Conservation (phyloP, 805 yeast genomes). For the Myxozyma mucilagina region DNA sequence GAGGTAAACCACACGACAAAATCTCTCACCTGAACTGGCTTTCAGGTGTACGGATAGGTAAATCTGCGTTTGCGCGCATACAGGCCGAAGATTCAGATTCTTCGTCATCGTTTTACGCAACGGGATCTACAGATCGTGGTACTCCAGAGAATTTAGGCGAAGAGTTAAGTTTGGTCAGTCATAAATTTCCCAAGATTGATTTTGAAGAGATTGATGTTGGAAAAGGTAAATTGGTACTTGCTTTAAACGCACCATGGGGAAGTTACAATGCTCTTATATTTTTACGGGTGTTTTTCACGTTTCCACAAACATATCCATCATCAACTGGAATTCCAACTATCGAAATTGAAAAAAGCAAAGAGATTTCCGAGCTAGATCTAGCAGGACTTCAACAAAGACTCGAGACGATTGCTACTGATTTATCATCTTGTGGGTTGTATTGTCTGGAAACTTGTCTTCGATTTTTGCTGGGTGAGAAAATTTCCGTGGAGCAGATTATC, state of each 20-base stretch:
- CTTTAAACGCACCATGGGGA: conserved; percentile 81
- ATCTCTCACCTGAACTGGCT: conserved; percentile 85
- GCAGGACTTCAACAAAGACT: conserved; percentile 55
- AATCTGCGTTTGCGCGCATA: conserved; percentile 44
- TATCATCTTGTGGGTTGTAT: conserved; percentile 57
- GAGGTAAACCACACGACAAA: conserved; percentile 32
- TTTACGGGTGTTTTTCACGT: conserved; percentile 64
- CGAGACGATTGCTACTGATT: conserved; percentile 55
- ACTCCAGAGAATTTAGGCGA: conserved; percentile 74
- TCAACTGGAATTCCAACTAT: conserved; percentile 47
- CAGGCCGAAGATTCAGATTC: conserved; percentile 12
- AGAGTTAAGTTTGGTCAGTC: conserved; percentile 85
- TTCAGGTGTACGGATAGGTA: conserved; percentile 82
- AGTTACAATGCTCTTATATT: conserved; percentile 49
- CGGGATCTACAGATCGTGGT: not conserved
- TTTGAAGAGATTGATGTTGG: conserved; percentile 88
- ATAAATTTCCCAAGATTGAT: conserved; percentile 79
- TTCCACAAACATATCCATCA: conserved; percentile 74
- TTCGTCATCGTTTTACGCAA: conserved; percentile 5
- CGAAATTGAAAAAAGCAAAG: conserved; percentile 77
- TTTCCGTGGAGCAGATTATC: conserved; percentile 3
- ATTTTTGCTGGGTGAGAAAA: conserved; percentile 71
- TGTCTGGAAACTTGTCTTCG: conserved; percentile 81
- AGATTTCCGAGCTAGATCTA: conserved; percentile 52
- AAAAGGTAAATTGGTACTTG: conserved; percentile 73